Base-by-base conservation (phyloP, 371 early-diverging fungal genomes). In the Rhizopus stolonifer region DNA sequence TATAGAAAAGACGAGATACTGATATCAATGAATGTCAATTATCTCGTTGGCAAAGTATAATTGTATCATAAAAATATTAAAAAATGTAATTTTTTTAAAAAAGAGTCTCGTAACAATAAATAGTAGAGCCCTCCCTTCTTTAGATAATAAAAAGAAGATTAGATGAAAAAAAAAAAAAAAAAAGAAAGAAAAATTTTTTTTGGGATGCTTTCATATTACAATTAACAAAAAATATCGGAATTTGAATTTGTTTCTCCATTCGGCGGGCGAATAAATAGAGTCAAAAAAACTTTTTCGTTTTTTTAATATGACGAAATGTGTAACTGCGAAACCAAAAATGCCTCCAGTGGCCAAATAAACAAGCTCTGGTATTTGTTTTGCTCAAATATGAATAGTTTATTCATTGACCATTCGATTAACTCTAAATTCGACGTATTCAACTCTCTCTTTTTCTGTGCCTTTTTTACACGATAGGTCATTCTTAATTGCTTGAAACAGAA, bases 11-110 rank as follows among this genome's bases (percentile, higher is more conserved):
- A 47, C 59, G 47, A 58, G 52, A 55, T 52, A 48, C 52, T 58
- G 54, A 46, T 45, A 47, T 61, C 51, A 61, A 51, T 61, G 52
- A 29, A 50, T 61, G 38, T 56, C 56, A 61, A 61, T 61, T 46
- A 55, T 55, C 55, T 60, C 46, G 52, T 50, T 46, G 38, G 45
- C 40, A 49, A 47, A 17, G 45, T 25, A 61, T 56, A 50, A 40
- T 50, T 29, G 50, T 46, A 52, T 61, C 61, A 61, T 61, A 36
- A 61, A 60, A 61, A 61, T 46, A 50, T 52, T 46, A 51, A 55
- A 56, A 49, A n/a, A 43, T 17, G 7, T 7, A 29, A 29, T 10
- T 7, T 10, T 10, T 7, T 29, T 7, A 29, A 29, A 29, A 29
- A 29, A 29, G 10, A 29, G 10, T 7, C 4, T 7, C 31, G 10